Percentiles rank a stretch among this genome's conserved stretches.
Evolutionary conservation across 352 stramenopile genomes (phyloP).

Genomic region (Elongisporangium undulatum): DNA sequence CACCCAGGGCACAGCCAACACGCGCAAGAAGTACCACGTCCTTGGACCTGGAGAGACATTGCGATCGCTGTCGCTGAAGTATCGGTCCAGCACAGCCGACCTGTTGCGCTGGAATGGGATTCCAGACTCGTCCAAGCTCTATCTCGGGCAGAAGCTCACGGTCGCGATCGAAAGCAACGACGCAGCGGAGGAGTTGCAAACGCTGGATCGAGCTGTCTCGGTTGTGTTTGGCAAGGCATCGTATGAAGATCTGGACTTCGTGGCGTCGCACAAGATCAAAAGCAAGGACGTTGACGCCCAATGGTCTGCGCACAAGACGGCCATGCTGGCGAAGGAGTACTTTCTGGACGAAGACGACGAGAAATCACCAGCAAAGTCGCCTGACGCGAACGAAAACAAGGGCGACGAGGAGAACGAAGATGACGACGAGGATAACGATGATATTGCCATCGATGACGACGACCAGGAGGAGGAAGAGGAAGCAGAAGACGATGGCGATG

Average conservation of each 20-base stretch:
- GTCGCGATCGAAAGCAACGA: constrained; percentile 47
- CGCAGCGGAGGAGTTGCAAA: constrained; percentile 53
- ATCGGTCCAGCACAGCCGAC: constrained; percentile 67
- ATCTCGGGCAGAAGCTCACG: constrained; percentile 72
- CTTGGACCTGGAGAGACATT: constrained; percentile 64
- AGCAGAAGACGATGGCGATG: constrained; percentile 6
- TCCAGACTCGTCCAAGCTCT: constrained; percentile 61
- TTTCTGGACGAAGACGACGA: constrained; percentile 42
- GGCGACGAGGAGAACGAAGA: constrained; percentile 14
- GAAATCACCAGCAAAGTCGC: constrained; percentile 3
- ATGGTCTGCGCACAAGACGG: constrained; percentile 45
- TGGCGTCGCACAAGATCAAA: constrained; percentile 50
- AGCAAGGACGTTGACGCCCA: constrained; percentile 52
- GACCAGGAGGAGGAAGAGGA: constrained; percentile 7
- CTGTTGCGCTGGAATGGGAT: constrained; percentile 70
- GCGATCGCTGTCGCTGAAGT: constrained; percentile 67
- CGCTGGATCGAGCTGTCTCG: constrained; percentile 42
- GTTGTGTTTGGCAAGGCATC: constrained; percentile 51
- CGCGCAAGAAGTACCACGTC: constrained; percentile 72
- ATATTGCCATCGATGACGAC: constrained; percentile 27
- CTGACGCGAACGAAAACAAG: constrained; percentile 7
- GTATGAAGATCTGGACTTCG: constrained; percentile 60
- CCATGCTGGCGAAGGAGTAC: constrained; percentile 62
- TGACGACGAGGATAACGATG: constrained; percentile 23
- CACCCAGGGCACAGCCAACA: constrained; percentile 27